These are phyloP conservation scores for Lizonia empirigonia DNA, from an alignment of 2,329 filamentous ascomycete genomes.

Conservation along the genomic window DNA sequence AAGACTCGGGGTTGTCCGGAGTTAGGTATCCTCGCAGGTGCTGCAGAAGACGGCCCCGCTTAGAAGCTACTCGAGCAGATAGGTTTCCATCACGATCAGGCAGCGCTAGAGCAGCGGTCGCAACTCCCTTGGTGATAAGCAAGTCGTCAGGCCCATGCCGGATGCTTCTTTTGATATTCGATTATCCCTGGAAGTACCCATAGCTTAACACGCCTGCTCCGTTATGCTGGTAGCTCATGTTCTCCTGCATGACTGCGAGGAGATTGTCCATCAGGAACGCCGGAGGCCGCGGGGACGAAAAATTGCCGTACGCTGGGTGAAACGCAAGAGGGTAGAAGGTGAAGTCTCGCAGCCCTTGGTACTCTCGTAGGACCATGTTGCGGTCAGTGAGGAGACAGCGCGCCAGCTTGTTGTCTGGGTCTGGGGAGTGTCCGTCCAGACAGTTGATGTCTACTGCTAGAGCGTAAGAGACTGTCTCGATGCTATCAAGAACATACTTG, in stretches of 20 bases:
- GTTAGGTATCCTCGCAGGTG: not conserved
- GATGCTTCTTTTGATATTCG: not conserved
- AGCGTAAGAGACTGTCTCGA: slow-evolving; percentile 5
- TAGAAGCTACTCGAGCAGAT: not conserved
- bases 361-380: slow-evolving; percentile 7
- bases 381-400: slow-evolving; percentile 10
- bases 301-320: slow-evolving; percentile 2
- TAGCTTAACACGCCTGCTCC: not conserved
- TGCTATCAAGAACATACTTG: slow-evolving; percentile 5
- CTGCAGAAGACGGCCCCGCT: not conserved
- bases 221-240: slow-evolving; percentile 14
- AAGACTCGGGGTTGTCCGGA: not conserved
- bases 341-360: slow-evolving; percentile 5
- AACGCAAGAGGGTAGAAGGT: slow-evolving; percentile 12
- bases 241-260: slow-evolving; percentile 4
- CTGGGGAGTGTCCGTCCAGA: not conserved
- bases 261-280: slow-evolving; percentile 12
- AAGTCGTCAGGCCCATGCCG: not conserved
- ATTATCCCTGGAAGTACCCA: slow-evolving; percentile 1
- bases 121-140: not conserved
- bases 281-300: not conserved
- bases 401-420: slow-evolving; percentile 5
- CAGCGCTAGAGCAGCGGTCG: not conserved
- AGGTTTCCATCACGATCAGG: not conserved
- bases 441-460: slow-evolving; percentile 5